Conservation (phyloP, 768 basidiomycete species). For the Trametes coccinea region DNA sequence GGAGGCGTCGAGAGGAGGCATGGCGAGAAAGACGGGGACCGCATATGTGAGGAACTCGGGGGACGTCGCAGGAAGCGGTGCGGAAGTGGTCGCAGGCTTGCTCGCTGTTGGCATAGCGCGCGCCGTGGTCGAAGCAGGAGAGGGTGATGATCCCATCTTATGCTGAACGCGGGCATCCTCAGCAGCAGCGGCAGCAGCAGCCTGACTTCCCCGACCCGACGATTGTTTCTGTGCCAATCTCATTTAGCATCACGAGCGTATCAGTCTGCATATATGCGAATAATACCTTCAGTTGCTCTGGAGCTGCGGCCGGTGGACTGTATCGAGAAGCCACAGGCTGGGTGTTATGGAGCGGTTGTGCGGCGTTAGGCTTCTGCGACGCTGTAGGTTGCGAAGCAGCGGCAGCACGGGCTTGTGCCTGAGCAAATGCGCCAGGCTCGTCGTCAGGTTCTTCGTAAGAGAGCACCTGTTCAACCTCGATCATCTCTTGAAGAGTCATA, state of each 20-base stretch:
- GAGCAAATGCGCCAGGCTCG: conserved; percentile 5
- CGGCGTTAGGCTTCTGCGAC: background rate
- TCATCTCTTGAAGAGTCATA: conserved; percentile 19
- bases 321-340: conserved; percentile 7
- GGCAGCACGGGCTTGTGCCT: background rate
- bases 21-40: conserved; percentile 8
- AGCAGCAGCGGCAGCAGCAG: background rate
- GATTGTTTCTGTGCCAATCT: background rate
- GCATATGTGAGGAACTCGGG: conserved; percentile 9
- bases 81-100: background rate
- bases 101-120: background rate
- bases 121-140: background rate
- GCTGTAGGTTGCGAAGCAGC: background rate
- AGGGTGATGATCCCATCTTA: background rate
- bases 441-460: conserved; percentile 12
- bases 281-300: conserved; percentile 11
- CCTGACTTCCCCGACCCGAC: background rate
- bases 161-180: conserved; percentile 8
- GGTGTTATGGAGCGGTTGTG: conserved; percentile 4
- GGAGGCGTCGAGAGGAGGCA: background rate
- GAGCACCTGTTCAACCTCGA: conserved; percentile 17
- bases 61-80: background rate
- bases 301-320: background rate
- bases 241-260: background rate
- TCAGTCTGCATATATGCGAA: background rate